Base-by-base conservation (phyloP, 305 asterid genomes). In the Ilex paraguariensis region DNA sequence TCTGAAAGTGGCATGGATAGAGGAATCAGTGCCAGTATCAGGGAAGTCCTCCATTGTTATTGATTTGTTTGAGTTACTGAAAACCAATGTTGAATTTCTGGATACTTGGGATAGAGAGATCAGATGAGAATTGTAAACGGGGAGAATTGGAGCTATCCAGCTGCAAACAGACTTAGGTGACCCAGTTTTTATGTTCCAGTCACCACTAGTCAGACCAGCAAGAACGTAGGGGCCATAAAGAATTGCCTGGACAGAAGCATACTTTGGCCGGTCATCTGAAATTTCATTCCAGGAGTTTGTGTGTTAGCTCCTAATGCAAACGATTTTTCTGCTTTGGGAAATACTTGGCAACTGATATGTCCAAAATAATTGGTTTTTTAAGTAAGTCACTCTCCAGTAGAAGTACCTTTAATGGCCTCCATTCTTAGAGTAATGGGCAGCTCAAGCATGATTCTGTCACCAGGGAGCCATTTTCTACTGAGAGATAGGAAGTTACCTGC, bases 161-260 rank as follows among this genome's bases (percentile, higher is more conserved):
- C 13, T 11, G 13, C 28, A n/a, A 13, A 54, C 14, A 0, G 57
- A 17, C 5, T 6, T 54, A 3, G 57, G 5, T 11, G 31, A 54
- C 6, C n/a, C 32, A 14, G 57, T 9, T n/a, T 54, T 54, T 8
- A 54, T 15, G 30, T 54, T 3, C 30, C 30, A 54, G 57, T 54
- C 57, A 28, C 13, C 30, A 15, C 30, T 11, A 11, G 57, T 54
- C 10, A 54, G 30, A 5, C 57, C 57, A 54, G 32, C 57, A 54
- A 54, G 57, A 8, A 54, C 14, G n/a, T 14, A 54, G 30, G 21
- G 57, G 31, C 57, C 57, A 11, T 54, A 54, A 15, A 54, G 32
- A 54, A 54, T 54, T n/a, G 57, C 57, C 11, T 54, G 57, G 31
- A 54, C 31, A 1, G 57, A 54, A 54, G 57, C 57, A 54, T 54